Percentiles rank a stretch among this genome's conserved stretches.
Conservation (phyloP, 1,284 basidiomycete genomes). For the Ustilago lituana region DNA sequence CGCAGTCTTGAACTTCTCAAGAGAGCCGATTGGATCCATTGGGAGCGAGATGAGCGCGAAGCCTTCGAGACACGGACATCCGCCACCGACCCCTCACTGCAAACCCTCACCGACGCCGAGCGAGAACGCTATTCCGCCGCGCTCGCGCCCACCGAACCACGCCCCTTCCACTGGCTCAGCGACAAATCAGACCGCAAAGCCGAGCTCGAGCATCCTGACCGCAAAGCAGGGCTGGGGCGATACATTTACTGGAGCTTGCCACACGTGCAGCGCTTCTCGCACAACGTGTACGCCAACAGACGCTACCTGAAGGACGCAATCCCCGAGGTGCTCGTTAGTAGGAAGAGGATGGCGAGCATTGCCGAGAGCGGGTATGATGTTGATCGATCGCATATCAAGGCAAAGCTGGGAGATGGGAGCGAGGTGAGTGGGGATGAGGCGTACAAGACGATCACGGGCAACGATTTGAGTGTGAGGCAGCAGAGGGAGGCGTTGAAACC, state of each 20-base stretch:
- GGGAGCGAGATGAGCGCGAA: constrained; percentile 38
- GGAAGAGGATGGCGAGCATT: constrained; percentile 31
- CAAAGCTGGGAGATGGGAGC: constrained; percentile 10
- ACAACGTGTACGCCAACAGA: constrained; percentile 32
- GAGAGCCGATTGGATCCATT: constrained; percentile 26
- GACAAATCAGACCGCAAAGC: constrained; percentile 5
- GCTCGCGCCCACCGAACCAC: constrained; percentile 19
- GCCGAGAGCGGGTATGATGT: constrained; percentile 20
- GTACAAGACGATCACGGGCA: constrained; percentile 17
- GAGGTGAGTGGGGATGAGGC: constrained; percentile 20
- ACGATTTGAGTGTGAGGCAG: constrained; percentile 24
- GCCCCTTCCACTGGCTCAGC: constrained; percentile 24
- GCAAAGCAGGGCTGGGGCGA: constrained; percentile 24
- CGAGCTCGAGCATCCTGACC: constrained; percentile 35
- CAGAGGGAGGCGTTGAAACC: constrained; percentile 35
- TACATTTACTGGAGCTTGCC: constrained; percentile 45
- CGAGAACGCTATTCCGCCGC: constrained; percentile 8
- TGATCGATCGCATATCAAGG: constrained; percentile 14
- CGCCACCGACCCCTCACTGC: not conserved
- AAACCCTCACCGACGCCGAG: constrained; percentile 8
- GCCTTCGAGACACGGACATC: constrained; percentile 15
- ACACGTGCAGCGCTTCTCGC: constrained; percentile 37
- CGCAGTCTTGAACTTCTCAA: constrained; percentile 29
- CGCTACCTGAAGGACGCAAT: constrained; percentile 36
- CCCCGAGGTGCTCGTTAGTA: constrained; percentile 21